A percentile compares a stretch with the other conserved stretches of the same genome.
These are phyloP conservation scores for Atkinsonella hypoxylon DNA, from an alignment of 2,329 filamentous ascomycete genomes.

Conservation along the genomic window DNA sequence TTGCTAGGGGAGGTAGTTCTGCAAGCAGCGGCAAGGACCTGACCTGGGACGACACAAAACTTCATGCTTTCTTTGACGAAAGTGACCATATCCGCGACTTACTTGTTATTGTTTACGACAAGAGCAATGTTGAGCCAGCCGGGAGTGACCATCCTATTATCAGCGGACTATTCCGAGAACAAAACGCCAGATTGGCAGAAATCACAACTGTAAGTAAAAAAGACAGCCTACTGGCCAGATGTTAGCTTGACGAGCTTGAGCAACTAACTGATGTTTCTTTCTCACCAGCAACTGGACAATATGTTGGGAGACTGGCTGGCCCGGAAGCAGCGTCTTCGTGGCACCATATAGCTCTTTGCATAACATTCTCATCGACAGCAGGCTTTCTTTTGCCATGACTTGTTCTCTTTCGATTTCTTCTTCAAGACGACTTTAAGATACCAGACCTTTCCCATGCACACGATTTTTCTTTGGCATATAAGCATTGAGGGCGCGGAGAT, in stretches of 20 bases:
- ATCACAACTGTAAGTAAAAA: constrained; percentile 56
- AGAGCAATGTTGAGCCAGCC: constrained; percentile 67
- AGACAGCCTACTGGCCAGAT: too few relatives aligned
- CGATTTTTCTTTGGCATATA: constrained; percentile 5
- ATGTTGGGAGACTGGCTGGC: constrained; percentile 76
- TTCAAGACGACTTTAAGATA: constrained; percentile 3
- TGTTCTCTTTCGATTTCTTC: neutral
- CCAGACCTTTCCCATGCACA: constrained; percentile 2
- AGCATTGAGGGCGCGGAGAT: neutral
- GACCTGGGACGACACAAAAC: constrained; percentile 75
- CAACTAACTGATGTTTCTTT: neutral
- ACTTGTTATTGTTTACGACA: constrained; percentile 85
- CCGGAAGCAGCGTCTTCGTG: constrained; percentile 51
- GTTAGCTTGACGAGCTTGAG: too few relatives aligned
- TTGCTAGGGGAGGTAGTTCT: constrained; percentile 23
- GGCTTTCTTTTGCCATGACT: neutral
- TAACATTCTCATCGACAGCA: neutral
- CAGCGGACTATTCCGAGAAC: constrained; percentile 69
- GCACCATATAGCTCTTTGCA: constrained; percentile 25
- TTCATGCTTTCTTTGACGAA: constrained; percentile 85
- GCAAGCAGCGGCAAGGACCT: constrained; percentile 25
- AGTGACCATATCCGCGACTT: constrained; percentile 81
- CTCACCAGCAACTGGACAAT: constrained; percentile 60
- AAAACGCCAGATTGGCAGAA: constrained; percentile 74
- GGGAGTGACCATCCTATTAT: constrained; percentile 78